These are phyloP conservation scores for Phytopythium ostracodes DNA, from an alignment of 352 stramenopile genomes.

Conservation along the genomic window DNA sequence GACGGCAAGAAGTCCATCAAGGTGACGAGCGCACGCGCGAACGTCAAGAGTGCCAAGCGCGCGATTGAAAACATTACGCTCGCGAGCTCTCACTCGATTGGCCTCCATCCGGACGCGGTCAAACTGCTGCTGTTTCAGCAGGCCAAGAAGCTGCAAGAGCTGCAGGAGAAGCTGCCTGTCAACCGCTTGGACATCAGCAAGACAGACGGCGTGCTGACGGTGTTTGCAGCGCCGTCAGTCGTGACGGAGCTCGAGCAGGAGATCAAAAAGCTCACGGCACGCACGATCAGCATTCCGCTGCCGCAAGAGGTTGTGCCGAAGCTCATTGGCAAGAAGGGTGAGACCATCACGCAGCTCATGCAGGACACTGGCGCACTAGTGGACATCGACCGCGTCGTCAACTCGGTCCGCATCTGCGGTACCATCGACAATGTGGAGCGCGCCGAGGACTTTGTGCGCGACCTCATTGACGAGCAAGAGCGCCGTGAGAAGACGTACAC, in stretches of 20 bases:
- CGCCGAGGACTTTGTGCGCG: conserved; percentile 54
- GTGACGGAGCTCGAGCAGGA: conserved; percentile 45
- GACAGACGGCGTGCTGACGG: conserved; percentile 57
- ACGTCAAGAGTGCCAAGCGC: conserved; percentile 33
- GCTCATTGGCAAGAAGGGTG: conserved; percentile 81
- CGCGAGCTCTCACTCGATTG: conserved; percentile 59
- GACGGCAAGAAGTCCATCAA: conserved; percentile 47
- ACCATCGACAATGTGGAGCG: conserved; percentile 48
- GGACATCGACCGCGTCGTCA: conserved; percentile 78
- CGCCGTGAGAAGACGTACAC: conserved; percentile 54
- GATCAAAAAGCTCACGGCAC: conserved; percentile 48
- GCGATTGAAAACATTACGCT: conserved; percentile 70
- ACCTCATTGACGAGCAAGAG: conserved; percentile 60
- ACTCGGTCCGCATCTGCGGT: conserved; percentile 60
- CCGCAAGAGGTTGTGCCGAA: conserved; percentile 76
- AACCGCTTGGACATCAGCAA: conserved; percentile 74
- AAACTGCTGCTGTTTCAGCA: conserved; percentile 78
- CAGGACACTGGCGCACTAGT: conserved; percentile 67
- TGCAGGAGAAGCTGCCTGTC: conserved; percentile 44
- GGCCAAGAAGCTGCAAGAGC: conserved; percentile 61
- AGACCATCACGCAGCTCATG: conserved; percentile 84
- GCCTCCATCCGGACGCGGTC: conserved; percentile 69
- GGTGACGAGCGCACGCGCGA: conserved; percentile 48
- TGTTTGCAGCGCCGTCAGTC: conserved; percentile 45
- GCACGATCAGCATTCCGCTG: conserved; percentile 55